Percentiles rank a stretch among this genome's conserved stretches.
Conservation (phyloP, 2,329 filamentous ascomycete species). For the Fusarium odoratissimum region DNA sequence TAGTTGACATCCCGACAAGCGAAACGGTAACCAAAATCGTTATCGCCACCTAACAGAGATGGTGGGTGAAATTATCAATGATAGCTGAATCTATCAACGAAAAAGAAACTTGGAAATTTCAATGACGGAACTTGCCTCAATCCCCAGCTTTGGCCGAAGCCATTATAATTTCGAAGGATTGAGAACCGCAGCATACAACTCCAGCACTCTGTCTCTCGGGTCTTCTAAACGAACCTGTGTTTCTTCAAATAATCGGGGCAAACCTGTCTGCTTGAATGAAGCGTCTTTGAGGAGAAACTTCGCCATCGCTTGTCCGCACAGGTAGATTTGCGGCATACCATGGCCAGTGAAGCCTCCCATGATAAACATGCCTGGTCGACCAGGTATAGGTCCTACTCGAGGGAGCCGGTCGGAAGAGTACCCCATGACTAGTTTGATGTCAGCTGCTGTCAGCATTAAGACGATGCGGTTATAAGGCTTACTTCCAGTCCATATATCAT, state of each 20-base stretch:
- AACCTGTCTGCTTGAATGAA: rapidly evolving
- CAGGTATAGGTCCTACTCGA: not conserved
- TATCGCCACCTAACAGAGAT: not conserved
- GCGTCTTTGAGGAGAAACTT: not conserved
- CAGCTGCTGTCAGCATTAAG: rapidly evolving
- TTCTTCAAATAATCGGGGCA: not conserved
- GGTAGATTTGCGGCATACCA: not conserved
- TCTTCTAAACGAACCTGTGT: not conserved
- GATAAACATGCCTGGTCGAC: not conserved
- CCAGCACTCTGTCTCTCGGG: not conserved
- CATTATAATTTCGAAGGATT: not conserved
- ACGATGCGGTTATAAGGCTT: rapidly evolving
- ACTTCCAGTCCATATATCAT: not conserved
- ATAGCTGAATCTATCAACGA: rapidly evolving
- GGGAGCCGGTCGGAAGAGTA: not conserved
- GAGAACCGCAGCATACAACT: not conserved
- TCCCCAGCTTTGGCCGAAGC: rapidly evolving
- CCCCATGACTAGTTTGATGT: not conserved
- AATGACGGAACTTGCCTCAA: not conserved
- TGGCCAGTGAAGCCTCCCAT: not conserved
- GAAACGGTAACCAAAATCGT: rapidly evolving
- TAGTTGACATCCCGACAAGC: not conserved
- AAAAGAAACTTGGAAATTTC: not conserved
- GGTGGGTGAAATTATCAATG: rapidly evolving
- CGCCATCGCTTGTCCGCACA: not conserved